Base-by-base conservation (phyloP, 2,329 filamentous ascomycete species). In the Cladosporium austrohemisphaericum region DNA sequence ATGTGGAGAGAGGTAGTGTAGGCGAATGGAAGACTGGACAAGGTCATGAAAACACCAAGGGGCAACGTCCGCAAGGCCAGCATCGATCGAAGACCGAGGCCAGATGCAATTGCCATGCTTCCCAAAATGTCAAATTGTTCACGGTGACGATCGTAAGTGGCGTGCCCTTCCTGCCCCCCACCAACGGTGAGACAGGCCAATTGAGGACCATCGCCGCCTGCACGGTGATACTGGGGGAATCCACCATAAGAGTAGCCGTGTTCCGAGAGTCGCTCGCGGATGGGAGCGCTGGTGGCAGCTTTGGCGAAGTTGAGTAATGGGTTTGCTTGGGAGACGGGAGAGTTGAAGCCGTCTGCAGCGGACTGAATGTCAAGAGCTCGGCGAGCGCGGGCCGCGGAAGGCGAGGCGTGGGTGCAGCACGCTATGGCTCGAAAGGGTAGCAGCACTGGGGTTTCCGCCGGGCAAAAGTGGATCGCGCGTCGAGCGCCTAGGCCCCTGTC, bases 51-150 rank as follows among this genome's bases (percentile, higher is more conserved):
- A 19, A 45, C 22, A 18, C 7, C 14, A 26, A 45, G 41, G 41
- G 41, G 31, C 26, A 14, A 23, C n/a, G 3, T 18, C 33, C 13
- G 33, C 23, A 2, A 38, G 44, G 19, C 38, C 11, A 28, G 22
- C 33, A 23, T 38, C 44, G 44, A 47, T 47, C 44, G 33, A 25
- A n/a, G n/a, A n/a, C n/a, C n/a, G n/a, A n/a, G n/a, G n/a, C n/a
- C 32, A 38, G 18, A 23, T n/a, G 16, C 18, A 22, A 31, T 18
- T 47, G 18, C 44, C 25, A 32, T 20, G 23, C 14, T n/a, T 37
- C 16, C 33, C 31, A 29, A 33, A 31, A 16, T 22, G 20, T 5
- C 33, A 28, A 26, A 28, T 37, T 47, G 26, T 33, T 28, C 18
- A 32, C 37, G 28, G 4, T 25, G 35, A 29, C 9, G 25, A 22